Evolutionary conservation across 2,329 filamentous ascomycete species (phyloP), one percentile per base, ranked within the genome.

Genomic region (Fusarium fracticaudum): DNA sequence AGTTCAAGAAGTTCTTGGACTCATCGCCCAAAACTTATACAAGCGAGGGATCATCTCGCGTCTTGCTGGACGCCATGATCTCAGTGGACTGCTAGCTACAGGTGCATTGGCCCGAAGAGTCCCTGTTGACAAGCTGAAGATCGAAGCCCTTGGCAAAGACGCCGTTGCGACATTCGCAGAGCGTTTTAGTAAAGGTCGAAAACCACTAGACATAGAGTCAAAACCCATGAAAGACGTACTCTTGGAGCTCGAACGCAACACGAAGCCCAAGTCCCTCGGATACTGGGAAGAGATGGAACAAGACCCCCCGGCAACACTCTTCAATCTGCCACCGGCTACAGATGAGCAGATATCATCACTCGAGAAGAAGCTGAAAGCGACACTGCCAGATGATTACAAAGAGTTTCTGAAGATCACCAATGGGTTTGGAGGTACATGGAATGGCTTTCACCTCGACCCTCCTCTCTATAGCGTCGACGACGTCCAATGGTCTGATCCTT

Each of bases 341-440:
- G 64, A 76, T 10, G 64, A 72, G n/a, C 66, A 76, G 29, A 74
- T 76, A 6, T 47, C 29, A 1, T 51, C 43, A 5, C 62, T 77
- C 1, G 74, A 76, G 40, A 33, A 53, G 12, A 75, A n/a, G 22
- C 44, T 76, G 10, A 44, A 60, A 2, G 18, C 50, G 0, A 40
- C 35, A 2, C 35, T 76, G 0, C 75, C 75, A n/a, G 48, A 57
- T 4, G 74, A 76, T 35, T 76, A 76, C 20, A 77, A 77, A 8
- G 65, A 70, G 2, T 77, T 77, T 18, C 37, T 77, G 2, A 74
- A 61, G 24, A 64, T 74, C 18, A 77, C 45, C 18, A 77, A 77
- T 41, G 75, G 75, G 0, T 74, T 76, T 45, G 72, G 67, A 20
- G 31, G 62, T 5, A 60, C 66, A 22, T 77, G 72, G 75, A 77